Percentiles rank a stretch among this genome's conserved stretches.
Conservation (phyloP, 345 rosid genomes). For the Zanthoxylum bungeanum region DNA sequence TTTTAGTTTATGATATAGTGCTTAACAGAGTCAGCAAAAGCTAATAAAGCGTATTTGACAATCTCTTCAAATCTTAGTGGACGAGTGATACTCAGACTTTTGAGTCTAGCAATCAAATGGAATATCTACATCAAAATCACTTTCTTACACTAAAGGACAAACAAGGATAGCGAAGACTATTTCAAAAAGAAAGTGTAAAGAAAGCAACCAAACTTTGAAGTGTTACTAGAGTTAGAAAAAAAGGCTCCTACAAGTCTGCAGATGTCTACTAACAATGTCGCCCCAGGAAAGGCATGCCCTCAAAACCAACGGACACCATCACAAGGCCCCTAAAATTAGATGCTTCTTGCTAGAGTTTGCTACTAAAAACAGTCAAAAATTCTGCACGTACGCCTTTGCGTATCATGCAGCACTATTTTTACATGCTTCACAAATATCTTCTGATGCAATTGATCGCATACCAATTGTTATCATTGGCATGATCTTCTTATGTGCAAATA, state of each 20-base stretch:
- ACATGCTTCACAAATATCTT: constrained; percentile 18
- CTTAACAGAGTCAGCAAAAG: not conserved
- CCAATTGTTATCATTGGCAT: constrained; percentile 12
- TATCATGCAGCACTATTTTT: constrained; percentile 33
- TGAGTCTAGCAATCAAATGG: constrained; percentile 39
- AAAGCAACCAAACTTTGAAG: constrained; percentile 24
- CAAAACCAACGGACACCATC: constrained; percentile 23
- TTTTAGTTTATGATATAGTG: not conserved
- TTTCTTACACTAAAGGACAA: constrained; percentile 14
- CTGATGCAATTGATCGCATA: not conserved
- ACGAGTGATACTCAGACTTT: constrained; percentile 26
- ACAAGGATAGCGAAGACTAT: not conserved
- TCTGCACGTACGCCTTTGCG: constrained; percentile 47
- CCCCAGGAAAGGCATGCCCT: constrained; percentile 17
- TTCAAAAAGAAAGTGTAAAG: not conserved
- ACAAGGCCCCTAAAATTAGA: constrained; percentile 36
- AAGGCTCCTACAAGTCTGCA: constrained; percentile 45
- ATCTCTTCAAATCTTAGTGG: constrained; percentile 11
- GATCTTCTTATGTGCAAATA: constrained; percentile 12
- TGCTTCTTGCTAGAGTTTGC: constrained; percentile 36
- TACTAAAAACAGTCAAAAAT: constrained; percentile 43
- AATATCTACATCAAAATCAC: constrained; percentile 31
- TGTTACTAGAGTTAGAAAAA: constrained; percentile 47
- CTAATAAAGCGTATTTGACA: not conserved
- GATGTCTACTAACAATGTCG: constrained; percentile 27